Conservation (phyloP, 495 filamentous ascomycete genomes). For the Pyronema omphalodes region DNA sequence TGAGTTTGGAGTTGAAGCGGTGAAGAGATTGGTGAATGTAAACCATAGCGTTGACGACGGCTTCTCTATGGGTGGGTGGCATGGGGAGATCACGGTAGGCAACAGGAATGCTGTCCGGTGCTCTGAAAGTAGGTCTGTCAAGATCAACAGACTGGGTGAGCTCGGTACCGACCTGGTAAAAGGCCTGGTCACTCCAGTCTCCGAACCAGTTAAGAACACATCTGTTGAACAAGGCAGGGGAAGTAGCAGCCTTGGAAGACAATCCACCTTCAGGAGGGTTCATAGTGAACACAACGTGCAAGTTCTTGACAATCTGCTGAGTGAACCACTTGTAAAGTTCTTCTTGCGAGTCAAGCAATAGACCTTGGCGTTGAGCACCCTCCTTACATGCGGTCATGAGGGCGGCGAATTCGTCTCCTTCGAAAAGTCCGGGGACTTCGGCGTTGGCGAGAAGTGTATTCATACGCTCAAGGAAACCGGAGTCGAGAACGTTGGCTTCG, state of each 20-base stretch:
- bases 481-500: slow-evolving; percentile 94
- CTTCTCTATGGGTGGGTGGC: slow-evolving; percentile 73
- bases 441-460: slow-evolving; percentile 96
- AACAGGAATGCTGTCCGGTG: slow-evolving; percentile 83
- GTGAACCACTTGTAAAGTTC: slow-evolving; percentile 99
- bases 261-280: slow-evolving; percentile 95
- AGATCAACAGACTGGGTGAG: slow-evolving; percentile 90
- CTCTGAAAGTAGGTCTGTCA: slow-evolving; percentile 61
- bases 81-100: slow-evolving; percentile 71
- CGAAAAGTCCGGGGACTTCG: slow-evolving; percentile 92
- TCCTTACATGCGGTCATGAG: slow-evolving; percentile 98
- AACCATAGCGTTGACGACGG: slow-evolving; percentile 93
- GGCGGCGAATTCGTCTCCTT: slow-evolving; percentile 87
- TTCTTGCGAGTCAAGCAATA: slow-evolving; percentile 89
- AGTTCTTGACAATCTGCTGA: slow-evolving; percentile 93
- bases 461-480: slow-evolving; percentile 96
- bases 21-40: slow-evolving; percentile 92
- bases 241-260: slow-evolving; percentile 88
- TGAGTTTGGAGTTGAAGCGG: slow-evolving; percentile 69
- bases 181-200: slow-evolving; percentile 96
- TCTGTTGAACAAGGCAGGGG: slow-evolving; percentile 93
- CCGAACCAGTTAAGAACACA: slow-evolving; percentile 99
- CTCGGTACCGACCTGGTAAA: slow-evolving; percentile 94
- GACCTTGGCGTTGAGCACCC: slow-evolving; percentile 86
- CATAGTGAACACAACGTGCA: slow-evolving; percentile 99